Conservation (phyloP, 192 early-diverging fungal genomes). For the Pecoramyces ruminantium region DNA sequence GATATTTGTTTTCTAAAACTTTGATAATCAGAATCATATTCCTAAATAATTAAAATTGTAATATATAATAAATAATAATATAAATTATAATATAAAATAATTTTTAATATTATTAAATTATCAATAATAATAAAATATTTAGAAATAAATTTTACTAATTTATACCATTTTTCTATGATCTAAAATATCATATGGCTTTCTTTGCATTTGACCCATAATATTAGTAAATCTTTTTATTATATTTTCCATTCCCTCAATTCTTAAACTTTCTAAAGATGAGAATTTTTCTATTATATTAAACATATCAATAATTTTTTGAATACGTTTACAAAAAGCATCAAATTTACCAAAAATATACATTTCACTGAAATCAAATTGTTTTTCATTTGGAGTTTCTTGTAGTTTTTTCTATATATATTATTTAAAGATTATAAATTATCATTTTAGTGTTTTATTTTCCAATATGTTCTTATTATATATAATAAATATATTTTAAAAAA, state of each 20-base stretch:
- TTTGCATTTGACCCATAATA: constrained; percentile 39
- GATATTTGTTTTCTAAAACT: constrained; percentile 47
- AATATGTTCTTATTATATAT: no score
- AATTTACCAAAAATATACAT: constrained; percentile 59
- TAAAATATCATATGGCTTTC: constrained; percentile 49
- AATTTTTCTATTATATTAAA: constrained; percentile 51
- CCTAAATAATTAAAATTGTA: no score
- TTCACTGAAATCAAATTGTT: constrained; percentile 50
- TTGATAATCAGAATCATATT: constrained; percentile 45
- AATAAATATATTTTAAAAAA: no score
- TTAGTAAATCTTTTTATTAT: constrained; percentile 41
- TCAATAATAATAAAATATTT: not conserved
- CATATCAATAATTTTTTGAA: constrained; percentile 52
- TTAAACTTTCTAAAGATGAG: constrained; percentile 28
- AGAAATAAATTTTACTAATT: not conserved
- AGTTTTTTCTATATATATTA: constrained; percentile 16
- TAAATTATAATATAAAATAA: no score
- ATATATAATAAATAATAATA: no score
- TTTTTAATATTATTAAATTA: no score
- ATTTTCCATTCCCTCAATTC: constrained; percentile 44
- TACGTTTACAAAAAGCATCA: constrained; percentile 50
- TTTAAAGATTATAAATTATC: no score
- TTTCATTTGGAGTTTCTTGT: constrained; percentile 38
- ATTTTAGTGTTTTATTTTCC: no score
- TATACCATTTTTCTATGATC: constrained; percentile 49